These are phyloP conservation scores for Lathyrus aphaca DNA, from an alignment of 306 rosid genomes.

Conservation along the genomic window DNA sequence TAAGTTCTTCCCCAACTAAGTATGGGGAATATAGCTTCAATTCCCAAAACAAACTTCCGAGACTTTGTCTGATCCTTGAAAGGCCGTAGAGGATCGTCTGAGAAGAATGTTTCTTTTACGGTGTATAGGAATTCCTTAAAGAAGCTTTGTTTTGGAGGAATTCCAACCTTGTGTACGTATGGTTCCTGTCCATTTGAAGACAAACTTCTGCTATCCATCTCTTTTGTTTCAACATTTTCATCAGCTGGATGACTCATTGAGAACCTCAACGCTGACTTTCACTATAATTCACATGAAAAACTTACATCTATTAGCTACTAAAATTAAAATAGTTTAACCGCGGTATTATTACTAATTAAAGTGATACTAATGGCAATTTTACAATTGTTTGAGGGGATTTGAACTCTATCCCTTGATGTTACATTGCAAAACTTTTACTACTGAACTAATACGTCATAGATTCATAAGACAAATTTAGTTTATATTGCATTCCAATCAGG, in stretches of 20 bases:
- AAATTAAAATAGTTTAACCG: constrained; percentile 3
- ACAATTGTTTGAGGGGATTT: not conserved
- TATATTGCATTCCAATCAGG: constrained; percentile 26
- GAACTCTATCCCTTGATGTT: not conserved
- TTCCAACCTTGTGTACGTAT: constrained; percentile 69
- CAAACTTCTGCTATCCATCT: constrained; percentile 51
- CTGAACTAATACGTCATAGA: not conserved
- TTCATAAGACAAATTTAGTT: constrained; percentile 13
- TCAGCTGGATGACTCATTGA: constrained; percentile 52
- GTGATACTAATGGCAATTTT: not conserved
- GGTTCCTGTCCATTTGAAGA: constrained; percentile 52
- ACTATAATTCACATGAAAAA: constrained; percentile 36
- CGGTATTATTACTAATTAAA: not conserved
- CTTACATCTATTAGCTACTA: not conserved
- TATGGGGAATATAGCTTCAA: constrained; percentile 83
- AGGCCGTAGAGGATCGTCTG: constrained; percentile 81
- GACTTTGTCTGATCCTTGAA: constrained; percentile 83
- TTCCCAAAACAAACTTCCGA: constrained; percentile 71
- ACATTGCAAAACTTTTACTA: not conserved
- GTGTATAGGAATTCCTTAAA: constrained; percentile 68
- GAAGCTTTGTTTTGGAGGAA: constrained; percentile 84
- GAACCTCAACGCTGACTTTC: constrained; percentile 39
- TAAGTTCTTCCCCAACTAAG: constrained; percentile 80
- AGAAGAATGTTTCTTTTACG: constrained; percentile 81
- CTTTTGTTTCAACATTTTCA: constrained; percentile 54